Conservation (phyloP, 1,284 basidiomycete species). For the Naganishia cerealis region DNA sequence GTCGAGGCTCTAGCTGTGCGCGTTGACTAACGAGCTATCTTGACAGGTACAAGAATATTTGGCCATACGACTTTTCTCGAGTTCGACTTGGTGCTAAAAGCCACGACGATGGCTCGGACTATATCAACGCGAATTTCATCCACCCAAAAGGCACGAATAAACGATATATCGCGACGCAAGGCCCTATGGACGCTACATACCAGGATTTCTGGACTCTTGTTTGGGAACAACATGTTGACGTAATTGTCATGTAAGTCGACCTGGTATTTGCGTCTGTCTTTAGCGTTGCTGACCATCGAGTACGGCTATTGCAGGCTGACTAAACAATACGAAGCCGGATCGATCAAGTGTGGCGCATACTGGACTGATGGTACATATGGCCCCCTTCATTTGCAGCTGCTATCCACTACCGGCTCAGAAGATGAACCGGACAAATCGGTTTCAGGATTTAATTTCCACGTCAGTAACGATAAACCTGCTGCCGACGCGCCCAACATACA, state of each 20-base stretch:
- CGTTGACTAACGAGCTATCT: background rate
- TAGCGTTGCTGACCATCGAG: background rate
- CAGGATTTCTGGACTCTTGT: conserved; percentile 84
- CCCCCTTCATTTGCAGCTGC: conserved; percentile 63
- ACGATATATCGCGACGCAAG: conserved; percentile 93
- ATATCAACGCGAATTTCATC: conserved; percentile 88
- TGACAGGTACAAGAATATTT: conserved; percentile 73
- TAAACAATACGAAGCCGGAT: conserved; percentile 81
- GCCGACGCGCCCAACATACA: conserved; percentile 56
- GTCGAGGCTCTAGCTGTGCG: conserved; percentile 11
- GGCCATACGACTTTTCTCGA: conserved; percentile 81
- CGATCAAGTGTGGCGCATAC: conserved; percentile 87
- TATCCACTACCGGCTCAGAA: conserved; percentile 63
- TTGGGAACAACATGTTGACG: conserved; percentile 60
- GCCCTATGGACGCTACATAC: conserved; percentile 85
- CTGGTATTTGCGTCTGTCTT: conserved; percentile 17
- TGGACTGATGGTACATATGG: conserved; percentile 77
- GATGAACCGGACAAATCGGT: conserved; percentile 43
- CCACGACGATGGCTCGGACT: conserved; percentile 68
- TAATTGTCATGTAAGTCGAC: conserved; percentile 66
- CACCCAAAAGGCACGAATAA: conserved; percentile 76
- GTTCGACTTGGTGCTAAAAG: conserved; percentile 64
- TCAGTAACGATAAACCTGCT: conserved; percentile 35
- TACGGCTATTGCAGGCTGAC: conserved; percentile 69
- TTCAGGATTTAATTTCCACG: conserved; percentile 53